phyloP scores from a whole-genome alignment of 257 asterid genomes.

The Phtheirospermum japonicum region DNA sequence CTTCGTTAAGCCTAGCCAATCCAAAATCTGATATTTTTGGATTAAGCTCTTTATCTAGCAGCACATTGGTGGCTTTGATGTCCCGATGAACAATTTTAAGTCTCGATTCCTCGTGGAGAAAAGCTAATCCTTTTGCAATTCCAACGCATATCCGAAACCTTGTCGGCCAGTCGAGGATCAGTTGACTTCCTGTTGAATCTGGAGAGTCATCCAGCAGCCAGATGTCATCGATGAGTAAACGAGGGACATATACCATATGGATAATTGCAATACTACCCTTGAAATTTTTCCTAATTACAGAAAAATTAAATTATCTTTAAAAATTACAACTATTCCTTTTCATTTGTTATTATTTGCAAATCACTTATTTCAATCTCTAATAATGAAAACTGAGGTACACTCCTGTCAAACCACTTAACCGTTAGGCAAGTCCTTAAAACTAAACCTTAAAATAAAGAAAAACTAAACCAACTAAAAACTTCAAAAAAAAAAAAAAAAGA shows the following conservation, averaged over 20 bases:
- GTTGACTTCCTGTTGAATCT: constrained; percentile 50
- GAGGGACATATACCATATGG: constrained; percentile 2
- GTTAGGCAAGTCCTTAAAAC: too few relatives aligned
- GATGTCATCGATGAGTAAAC: constrained; percentile 2
- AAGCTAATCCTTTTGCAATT: constrained; percentile 82
- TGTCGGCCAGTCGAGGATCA: constrained; percentile 78
- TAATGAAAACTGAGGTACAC: too few relatives aligned
- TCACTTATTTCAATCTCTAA: too few relatives aligned
- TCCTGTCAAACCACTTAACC: too few relatives aligned
- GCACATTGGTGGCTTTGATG: constrained; percentile 85
- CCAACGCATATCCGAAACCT: constrained; percentile 71
- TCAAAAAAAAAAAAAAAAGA: too few relatives aligned
- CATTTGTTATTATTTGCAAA: too few relatives aligned
- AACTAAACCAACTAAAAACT: too few relatives aligned
- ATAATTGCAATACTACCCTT: neutral
- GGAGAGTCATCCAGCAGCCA: constrained; percentile 24
- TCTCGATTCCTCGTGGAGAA: constrained; percentile 82
- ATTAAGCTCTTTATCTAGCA: constrained; percentile 63
- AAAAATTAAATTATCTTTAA: too few relatives aligned
- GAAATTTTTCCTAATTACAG: neutral
- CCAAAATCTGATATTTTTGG: constrained; percentile 95
- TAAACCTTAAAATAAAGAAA: too few relatives aligned
- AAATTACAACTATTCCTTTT: too few relatives aligned
- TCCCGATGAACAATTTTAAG: constrained; percentile 89
- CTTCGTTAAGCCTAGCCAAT: constrained; percentile 84